Conservation (phyloP, 1,139 yeast species). For the Suhomyces yuchorum region DNA sequence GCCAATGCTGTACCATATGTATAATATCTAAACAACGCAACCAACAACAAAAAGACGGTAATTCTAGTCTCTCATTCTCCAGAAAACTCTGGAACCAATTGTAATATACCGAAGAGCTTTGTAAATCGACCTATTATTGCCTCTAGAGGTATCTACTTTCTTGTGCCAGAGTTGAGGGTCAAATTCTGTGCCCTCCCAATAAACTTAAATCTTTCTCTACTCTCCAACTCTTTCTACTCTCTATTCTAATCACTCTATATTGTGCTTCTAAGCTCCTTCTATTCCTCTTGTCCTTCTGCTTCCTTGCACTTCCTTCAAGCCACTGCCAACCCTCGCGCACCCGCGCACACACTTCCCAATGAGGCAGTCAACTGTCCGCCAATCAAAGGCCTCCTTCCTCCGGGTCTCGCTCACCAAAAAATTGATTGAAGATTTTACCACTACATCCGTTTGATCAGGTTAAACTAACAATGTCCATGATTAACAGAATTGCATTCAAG, state of each 20-base stretch:
- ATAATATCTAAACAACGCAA: neutral
- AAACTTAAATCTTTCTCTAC: no score
- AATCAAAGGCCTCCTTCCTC: conserved; percentile 36
- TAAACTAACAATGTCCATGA: conserved; percentile 39
- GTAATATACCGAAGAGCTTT: no score
- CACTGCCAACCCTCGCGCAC: conserved; percentile 1
- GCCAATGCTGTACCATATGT: neutral
- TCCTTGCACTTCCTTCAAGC: neutral
- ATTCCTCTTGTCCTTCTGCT: neutral
- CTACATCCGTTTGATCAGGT: conserved; percentile 10
- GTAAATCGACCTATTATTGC: no score
- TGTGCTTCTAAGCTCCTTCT: no score
- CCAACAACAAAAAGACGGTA: neutral
- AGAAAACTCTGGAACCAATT: no score
- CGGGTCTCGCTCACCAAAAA: conserved; percentile 21
- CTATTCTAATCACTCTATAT: no score
- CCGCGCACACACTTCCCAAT: conserved; percentile 26
- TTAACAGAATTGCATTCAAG: conserved; percentile 51
- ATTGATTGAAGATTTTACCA: conserved; percentile 11
- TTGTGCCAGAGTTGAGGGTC: no score
- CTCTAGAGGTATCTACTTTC: no score
- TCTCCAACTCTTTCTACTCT: no score
- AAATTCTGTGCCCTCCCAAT: no score
- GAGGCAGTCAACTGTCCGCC: conserved; percentile 40
- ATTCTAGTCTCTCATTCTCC: no score